Percentiles rank a stretch among this genome's conserved stretches.
These are phyloP conservation scores for Fusarium mexicanum DNA, from an alignment of 2,329 filamentous ascomycete species.

Conservation along the genomic window DNA sequence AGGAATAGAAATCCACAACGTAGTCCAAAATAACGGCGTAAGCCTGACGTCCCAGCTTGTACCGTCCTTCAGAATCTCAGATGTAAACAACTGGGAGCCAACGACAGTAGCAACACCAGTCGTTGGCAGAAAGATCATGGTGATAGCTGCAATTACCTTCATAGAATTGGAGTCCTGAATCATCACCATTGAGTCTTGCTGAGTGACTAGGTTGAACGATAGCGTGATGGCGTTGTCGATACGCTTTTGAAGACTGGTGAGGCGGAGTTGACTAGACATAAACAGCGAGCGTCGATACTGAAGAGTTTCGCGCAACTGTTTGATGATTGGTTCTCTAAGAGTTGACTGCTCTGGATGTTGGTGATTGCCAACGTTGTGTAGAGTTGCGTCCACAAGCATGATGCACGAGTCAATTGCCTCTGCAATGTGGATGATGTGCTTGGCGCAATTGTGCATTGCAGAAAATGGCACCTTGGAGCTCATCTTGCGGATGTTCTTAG, in stretches of 20 bases:
- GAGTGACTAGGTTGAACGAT: slow-evolving; percentile 50
- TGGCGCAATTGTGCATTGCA: slow-evolving; percentile 44
- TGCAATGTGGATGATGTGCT: slow-evolving; percentile 45
- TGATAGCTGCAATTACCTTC: slow-evolving; percentile 51
- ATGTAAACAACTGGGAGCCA: slow-evolving; percentile 43
- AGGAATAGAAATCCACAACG: slow-evolving; percentile 46
- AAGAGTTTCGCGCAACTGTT: slow-evolving; percentile 44
- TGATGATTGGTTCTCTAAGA: slow-evolving; percentile 24
- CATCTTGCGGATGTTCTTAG: slow-evolving; percentile 39
- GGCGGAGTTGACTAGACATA: slow-evolving; percentile 48
- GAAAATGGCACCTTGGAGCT: slow-evolving; percentile 42
- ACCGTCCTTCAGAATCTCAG: slow-evolving; percentile 29
- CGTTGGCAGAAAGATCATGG: slow-evolving; percentile 51
- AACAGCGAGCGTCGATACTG: slow-evolving; percentile 48
- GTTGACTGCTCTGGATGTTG: background rate
- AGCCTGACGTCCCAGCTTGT: slow-evolving; percentile 36
- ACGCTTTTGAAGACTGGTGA: slow-evolving; percentile 48
- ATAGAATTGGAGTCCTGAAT: slow-evolving; percentile 50
- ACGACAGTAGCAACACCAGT: slow-evolving; percentile 48
- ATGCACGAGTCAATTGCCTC: slow-evolving; percentile 44
- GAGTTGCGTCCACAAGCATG: slow-evolving; percentile 38
- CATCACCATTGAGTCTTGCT: slow-evolving; percentile 50
- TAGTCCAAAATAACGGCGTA: slow-evolving; percentile 45
- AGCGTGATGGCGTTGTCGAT: slow-evolving; percentile 49
- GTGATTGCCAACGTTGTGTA: slow-evolving; percentile 20